Conservation (phyloP, 2,329 filamentous ascomycete species). For the Myotisia sp. region DNA sequence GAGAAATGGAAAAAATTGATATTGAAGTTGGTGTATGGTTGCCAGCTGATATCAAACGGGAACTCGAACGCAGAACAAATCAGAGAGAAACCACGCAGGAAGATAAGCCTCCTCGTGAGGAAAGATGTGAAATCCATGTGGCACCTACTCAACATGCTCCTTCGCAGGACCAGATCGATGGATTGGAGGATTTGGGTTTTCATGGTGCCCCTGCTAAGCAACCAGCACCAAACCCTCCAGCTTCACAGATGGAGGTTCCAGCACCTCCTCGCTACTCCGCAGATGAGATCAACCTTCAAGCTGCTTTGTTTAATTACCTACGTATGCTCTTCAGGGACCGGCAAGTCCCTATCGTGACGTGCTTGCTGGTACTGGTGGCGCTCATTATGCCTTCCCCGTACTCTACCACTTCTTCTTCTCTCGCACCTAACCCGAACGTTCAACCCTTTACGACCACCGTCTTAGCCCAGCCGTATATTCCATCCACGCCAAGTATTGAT, state of each 20-base stretch:
- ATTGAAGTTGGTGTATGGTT: conserved; percentile 70
- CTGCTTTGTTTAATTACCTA: conserved; percentile 3
- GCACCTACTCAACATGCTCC: not conserved
- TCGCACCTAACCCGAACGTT: not conserved
- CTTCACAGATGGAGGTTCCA: not conserved
- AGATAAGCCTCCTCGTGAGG: conserved; percentile 8
- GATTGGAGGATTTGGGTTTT: conserved; percentile 10
- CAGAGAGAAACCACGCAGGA: conserved; percentile 29
- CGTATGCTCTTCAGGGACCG: not conserved
- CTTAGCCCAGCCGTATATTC: not conserved
- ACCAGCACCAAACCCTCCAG: not conserved
- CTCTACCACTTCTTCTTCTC: not conserved
- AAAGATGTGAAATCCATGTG: not conserved
- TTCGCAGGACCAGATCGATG: conserved; percentile 15
- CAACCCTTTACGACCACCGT: not conserved
- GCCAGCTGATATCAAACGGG: conserved; percentile 37
- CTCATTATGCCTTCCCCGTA: conserved; percentile 3
- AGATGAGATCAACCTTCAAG: conserved; percentile 2
- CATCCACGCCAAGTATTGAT: not conserved
- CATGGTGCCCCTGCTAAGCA: conserved; percentile 17
- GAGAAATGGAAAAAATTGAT: conserved; percentile 96
- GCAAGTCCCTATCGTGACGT: conserved; percentile 1
- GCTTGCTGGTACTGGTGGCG: not conserved
- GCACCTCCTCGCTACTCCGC: not conserved
- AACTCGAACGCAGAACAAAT: conserved; percentile 32